phyloP scores from a whole-genome alignment of 2,329 filamentous ascomycete genomes.

The Daldinia eschscholtzii region DNA sequence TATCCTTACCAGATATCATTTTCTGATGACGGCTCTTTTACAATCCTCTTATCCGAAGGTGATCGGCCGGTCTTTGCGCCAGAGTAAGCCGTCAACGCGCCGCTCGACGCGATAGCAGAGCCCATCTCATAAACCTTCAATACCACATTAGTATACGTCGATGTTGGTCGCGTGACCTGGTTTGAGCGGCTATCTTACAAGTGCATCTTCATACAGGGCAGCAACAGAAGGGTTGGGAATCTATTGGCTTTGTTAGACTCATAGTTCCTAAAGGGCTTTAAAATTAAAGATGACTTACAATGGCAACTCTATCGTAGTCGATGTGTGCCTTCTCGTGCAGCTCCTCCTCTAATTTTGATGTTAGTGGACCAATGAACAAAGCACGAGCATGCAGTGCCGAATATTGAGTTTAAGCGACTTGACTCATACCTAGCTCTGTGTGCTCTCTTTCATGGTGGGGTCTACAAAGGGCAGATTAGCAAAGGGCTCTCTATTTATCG shows the following conservation, averaged over 20 bases:
- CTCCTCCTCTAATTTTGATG: slow-evolving; percentile 76
- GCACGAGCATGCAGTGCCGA: slow-evolving; percentile 4
- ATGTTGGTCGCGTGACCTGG: slow-evolving; percentile 34
- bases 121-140: slow-evolving; percentile 84
- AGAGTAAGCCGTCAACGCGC: slow-evolving; percentile 96
- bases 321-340: slow-evolving; percentile 98
- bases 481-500: slow-evolving; percentile 23
- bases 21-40: slow-evolving; percentile 89
- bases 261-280: slow-evolving; percentile 5
- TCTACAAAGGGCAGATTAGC: slow-evolving; percentile 62
- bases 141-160: slow-evolving; percentile 40
- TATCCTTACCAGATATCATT: slow-evolving; percentile 82
- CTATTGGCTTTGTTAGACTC: slow-evolving; percentile 54
- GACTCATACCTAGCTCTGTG: slow-evolving; percentile 82
- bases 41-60: slow-evolving; percentile 96
- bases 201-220: slow-evolving; percentile 97
- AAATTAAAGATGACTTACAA: slow-evolving; percentile 71
- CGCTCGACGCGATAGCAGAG: slow-evolving; percentile 95
- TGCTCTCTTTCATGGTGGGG: slow-evolving; percentile 78
- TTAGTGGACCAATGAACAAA: slow-evolving; percentile 33
- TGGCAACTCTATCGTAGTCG: slow-evolving; percentile 97
- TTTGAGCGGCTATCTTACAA: slow-evolving; percentile 64
- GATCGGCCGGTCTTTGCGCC: slow-evolving; percentile 98
- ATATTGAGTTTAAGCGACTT: slow-evolving; percentile 10
- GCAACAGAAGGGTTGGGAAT: slow-evolving; percentile 94